phyloP scores from a whole-genome alignment of 139 green algal species.

The Coelastrella sp. region DNA sequence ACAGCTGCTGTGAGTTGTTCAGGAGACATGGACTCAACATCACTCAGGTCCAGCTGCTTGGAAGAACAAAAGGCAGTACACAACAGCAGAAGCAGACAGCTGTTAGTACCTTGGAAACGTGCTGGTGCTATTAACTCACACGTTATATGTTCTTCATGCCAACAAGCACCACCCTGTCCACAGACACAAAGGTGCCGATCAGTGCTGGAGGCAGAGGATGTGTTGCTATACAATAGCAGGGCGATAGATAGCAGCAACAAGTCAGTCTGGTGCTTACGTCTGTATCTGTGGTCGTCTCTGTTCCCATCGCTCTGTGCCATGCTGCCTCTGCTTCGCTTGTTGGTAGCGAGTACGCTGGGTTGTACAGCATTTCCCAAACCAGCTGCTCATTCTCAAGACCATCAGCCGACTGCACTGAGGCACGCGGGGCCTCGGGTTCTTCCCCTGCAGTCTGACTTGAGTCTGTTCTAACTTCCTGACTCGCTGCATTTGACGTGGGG shows the following conservation, averaged over 20 bases:
- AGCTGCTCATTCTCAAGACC: slow-evolving; percentile 64
- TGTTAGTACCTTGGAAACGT: too few species aligned
- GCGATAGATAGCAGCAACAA: not conserved
- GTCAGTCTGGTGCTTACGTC: not conserved
- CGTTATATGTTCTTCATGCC: too few species aligned
- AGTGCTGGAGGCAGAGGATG: not conserved
- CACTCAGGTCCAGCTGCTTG: slow-evolving; percentile 24
- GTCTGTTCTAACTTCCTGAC: not conserved
- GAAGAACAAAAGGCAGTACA: too few species aligned
- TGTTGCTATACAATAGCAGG: too few species aligned
- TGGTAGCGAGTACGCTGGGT: slow-evolving; percentile 66
- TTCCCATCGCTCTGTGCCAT: slow-evolving; percentile 57
- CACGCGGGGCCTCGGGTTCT: not conserved
- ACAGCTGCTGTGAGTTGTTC: slow-evolving; percentile 49
- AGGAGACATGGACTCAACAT: slow-evolving; percentile 23
- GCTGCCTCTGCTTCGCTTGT: slow-evolving; percentile 63
- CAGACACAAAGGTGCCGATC: not conserved
- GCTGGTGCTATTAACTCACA: too few species aligned
- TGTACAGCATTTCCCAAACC: slow-evolving; percentile 83
- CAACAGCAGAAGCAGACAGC: too few species aligned
- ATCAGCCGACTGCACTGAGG: slow-evolving; percentile 8
- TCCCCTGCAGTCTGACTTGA: too few species aligned
- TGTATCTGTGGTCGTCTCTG: not conserved
- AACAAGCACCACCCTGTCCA: too few species aligned
- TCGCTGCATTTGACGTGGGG: slow-evolving; percentile 10